Percentiles rank a stretch among this genome's conserved stretches.
phyloP scores from a whole-genome alignment of 345 rosid species.

The Melaleuca quinquenervia region DNA sequence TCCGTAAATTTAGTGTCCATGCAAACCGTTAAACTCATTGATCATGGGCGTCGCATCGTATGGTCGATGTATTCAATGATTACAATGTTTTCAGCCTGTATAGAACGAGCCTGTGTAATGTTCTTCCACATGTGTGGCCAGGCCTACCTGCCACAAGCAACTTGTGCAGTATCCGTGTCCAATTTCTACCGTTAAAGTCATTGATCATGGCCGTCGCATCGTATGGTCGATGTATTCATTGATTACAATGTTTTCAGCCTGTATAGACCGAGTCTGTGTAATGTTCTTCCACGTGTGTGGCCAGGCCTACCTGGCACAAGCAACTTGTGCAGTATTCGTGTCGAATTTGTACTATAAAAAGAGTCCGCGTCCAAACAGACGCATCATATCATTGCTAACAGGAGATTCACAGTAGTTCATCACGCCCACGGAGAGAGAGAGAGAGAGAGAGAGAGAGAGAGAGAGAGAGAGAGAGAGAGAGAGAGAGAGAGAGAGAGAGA shows the following conservation, averaged over 20 bases:
- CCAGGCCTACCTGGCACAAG: background rate
- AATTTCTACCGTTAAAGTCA: background rate
- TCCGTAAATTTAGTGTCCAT: background rate
- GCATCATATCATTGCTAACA: background rate
- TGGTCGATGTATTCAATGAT: background rate
- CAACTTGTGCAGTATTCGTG: background rate
- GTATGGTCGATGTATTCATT: rapidly evolving
- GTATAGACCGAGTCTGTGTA: background rate
- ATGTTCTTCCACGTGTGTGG: background rate
- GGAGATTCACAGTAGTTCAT: background rate
- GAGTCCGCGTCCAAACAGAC: background rate
- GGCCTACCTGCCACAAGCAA: background rate
- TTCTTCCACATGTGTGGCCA: background rate
- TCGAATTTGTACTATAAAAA: background rate
- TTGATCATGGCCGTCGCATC: background rate
- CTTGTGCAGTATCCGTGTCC: background rate
- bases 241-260: background rate
- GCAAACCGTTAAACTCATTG: background rate
- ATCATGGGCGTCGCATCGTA: background rate
- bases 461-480: background rate
- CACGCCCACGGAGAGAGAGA: background rate
- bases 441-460: background rate
- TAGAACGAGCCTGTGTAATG: background rate
- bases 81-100: background rate
- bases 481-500: background rate